Conservation (phyloP, 805 yeast genomes). For the Lachancea nothofagi region DNA sequence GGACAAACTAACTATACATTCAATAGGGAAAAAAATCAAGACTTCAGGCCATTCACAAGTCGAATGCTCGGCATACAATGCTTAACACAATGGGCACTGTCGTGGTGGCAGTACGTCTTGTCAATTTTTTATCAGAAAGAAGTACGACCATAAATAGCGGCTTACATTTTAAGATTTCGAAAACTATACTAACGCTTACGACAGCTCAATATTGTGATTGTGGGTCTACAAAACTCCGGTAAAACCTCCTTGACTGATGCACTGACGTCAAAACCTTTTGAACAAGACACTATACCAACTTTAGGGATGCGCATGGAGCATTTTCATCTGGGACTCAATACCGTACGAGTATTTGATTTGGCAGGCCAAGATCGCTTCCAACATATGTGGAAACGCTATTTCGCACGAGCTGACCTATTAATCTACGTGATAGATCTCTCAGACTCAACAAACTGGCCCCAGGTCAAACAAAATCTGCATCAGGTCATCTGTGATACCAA, state of each 20-base stretch:
- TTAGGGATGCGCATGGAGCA: slow-evolving; percentile 18
- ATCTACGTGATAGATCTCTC: slow-evolving; percentile 23
- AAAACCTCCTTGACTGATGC: slow-evolving; percentile 18
- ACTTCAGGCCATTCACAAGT: neutral
- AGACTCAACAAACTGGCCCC: slow-evolving; percentile 16
- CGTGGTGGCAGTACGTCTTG: slow-evolving; percentile 15
- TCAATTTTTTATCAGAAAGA: slow-evolving; percentile 15
- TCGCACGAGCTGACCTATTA: slow-evolving; percentile 19
- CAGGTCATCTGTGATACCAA: slow-evolving; percentile 18
- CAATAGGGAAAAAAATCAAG: neutral
- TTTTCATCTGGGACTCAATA: slow-evolving; percentile 15
- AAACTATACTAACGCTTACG: slow-evolving; percentile 10
- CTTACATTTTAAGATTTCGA: too few species aligned
- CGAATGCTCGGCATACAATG: slow-evolving; percentile 5
- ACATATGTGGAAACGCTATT: slow-evolving; percentile 20
- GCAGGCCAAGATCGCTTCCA: slow-evolving; percentile 24
- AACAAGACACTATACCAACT: slow-evolving; percentile 22
- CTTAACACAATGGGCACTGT: slow-evolving; percentile 3
- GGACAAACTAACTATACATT: neutral
- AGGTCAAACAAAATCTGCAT: slow-evolving; percentile 14
- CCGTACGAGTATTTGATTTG: slow-evolving; percentile 18
- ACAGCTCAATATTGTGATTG: slow-evolving; percentile 21
- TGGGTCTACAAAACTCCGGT: slow-evolving; percentile 22
- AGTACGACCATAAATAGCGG: slow-evolving; percentile 1
- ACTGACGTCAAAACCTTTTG: slow-evolving; percentile 17